These are phyloP conservation scores for Candida pseudoviswanathii DNA, from an alignment of 1,139 yeast species.

Conservation along the genomic window DNA sequence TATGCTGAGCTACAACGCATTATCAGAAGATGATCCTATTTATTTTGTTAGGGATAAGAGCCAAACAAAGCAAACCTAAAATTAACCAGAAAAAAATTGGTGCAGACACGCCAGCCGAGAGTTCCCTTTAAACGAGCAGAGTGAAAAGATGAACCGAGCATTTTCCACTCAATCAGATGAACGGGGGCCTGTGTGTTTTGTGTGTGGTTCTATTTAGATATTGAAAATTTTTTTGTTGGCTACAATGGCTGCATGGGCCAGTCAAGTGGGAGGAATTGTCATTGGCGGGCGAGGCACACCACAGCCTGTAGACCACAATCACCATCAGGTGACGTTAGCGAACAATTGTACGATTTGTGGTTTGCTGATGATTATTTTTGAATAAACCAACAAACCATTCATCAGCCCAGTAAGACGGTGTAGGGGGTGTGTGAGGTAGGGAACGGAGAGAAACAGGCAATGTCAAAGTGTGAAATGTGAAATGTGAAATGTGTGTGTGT, in stretches of 20 bases:
- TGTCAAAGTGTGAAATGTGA: background rate
- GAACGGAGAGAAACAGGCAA: background rate
- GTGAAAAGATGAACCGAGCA: background rate
- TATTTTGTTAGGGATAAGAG: background rate
- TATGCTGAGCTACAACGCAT: too few species aligned
- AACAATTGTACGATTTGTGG: too few species aligned
- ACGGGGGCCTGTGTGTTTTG: background rate
- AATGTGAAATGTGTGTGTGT: background rate
- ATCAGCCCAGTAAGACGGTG: background rate
- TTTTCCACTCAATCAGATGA: background rate
- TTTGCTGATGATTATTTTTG: too few species aligned
- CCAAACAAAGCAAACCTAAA: background rate
- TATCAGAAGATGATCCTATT: background rate
- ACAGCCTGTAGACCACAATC: too few species aligned
- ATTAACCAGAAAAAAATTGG: background rate
- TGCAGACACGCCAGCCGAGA: background rate
- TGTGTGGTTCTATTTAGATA: too few species aligned
- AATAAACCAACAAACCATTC: too few species aligned
- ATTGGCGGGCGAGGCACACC: too few species aligned
- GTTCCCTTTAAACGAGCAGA: background rate
- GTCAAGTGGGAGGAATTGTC: too few species aligned
- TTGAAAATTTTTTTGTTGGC: background rate
- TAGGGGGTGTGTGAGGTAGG: background rate
- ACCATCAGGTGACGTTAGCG: too few species aligned
- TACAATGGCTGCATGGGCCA: background rate